A percentile compares a stretch with the other conserved stretches of the same genome.
Evolutionary conservation across 805 yeast species (phyloP).

Genomic region (Ogataea paradorogensis): DNA sequence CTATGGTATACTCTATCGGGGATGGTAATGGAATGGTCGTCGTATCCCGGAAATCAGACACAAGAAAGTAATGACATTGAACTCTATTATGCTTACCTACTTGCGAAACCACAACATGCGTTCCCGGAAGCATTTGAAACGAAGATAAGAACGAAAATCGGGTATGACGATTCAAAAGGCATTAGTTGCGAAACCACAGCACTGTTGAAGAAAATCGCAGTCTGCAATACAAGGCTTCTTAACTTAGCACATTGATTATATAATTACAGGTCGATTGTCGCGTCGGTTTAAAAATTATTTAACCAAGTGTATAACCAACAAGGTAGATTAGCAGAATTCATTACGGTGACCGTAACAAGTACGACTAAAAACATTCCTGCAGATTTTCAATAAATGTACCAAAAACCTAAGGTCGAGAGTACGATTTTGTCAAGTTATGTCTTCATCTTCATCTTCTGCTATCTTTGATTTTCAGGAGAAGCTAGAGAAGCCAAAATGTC

Average conservation of each 20-base stretch:
- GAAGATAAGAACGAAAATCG: background rate
- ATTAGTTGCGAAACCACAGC: background rate
- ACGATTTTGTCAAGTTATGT: background rate
- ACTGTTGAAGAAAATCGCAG: background rate
- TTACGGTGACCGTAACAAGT: background rate
- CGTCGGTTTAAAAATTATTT: constrained; percentile 2
- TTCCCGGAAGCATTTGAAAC: background rate
- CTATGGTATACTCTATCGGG: constrained; percentile 2
- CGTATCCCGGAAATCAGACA: background rate
- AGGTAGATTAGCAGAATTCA: constrained; percentile 1
- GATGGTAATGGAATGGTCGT: constrained; percentile 7
- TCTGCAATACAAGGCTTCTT: background rate
- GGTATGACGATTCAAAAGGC: background rate
- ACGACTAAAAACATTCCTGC: background rate
- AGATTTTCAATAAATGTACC: background rate
- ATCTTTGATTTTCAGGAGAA: constrained; percentile 7
- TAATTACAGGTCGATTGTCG: background rate
- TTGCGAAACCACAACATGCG: background rate
- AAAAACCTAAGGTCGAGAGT: background rate
- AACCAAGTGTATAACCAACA: constrained; percentile 4
- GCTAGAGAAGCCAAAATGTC: constrained; percentile 9
- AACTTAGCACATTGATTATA: background rate
- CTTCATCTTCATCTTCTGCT: background rate
- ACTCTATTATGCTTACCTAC: constrained; percentile 1
- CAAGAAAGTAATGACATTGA: background rate